Evolutionary conservation across 345 rosid species (phyloP).

Genomic region (Hypericum androsaemum): DNA sequence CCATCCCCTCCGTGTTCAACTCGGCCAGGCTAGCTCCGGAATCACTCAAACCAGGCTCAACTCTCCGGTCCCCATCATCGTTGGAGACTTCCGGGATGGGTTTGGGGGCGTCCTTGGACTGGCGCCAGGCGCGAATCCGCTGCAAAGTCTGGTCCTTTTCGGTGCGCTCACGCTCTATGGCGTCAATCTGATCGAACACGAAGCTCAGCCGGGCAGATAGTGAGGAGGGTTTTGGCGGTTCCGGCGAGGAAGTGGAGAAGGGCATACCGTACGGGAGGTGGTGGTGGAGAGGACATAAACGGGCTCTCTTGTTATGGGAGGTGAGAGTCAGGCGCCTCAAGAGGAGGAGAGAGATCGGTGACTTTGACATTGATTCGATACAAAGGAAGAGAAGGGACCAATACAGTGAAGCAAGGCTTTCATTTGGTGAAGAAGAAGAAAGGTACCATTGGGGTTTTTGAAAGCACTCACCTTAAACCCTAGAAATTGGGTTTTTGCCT

Average conservation of each 20-base stretch:
- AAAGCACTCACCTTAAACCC: no score
- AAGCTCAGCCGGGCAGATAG: conserved; percentile 91
- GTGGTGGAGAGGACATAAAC: conserved; percentile 18
- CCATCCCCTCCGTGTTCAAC: conserved; percentile 10
- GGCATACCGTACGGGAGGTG: conserved; percentile 12
- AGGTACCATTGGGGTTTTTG: no score
- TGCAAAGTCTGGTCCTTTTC: conserved; percentile 65
- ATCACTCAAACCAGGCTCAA: neutral
- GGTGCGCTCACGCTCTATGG: conserved; percentile 59
- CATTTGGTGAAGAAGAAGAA: no score
- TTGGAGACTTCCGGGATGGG: conserved; percentile 5
- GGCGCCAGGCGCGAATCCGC: conserved; percentile 86
- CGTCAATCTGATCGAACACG: conserved; percentile 82
- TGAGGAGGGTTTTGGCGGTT: conserved; percentile 45
- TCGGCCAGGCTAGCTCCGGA: conserved; percentile 3
- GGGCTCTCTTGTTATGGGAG: conserved; percentile 15
- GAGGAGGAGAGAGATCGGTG: conserved; percentile 40
- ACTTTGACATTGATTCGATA: conserved; percentile 28
- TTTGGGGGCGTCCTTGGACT: conserved; percentile 37
- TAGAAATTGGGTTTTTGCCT: no score
- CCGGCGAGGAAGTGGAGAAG: conserved; percentile 21
- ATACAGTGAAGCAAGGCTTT: no score
- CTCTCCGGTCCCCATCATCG: neutral
- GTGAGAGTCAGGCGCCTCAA: conserved; percentile 30
- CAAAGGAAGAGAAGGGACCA: neutral